Conservation (phyloP, 2,329 filamentous ascomycete species). For the Didymella arachidicola region DNA sequence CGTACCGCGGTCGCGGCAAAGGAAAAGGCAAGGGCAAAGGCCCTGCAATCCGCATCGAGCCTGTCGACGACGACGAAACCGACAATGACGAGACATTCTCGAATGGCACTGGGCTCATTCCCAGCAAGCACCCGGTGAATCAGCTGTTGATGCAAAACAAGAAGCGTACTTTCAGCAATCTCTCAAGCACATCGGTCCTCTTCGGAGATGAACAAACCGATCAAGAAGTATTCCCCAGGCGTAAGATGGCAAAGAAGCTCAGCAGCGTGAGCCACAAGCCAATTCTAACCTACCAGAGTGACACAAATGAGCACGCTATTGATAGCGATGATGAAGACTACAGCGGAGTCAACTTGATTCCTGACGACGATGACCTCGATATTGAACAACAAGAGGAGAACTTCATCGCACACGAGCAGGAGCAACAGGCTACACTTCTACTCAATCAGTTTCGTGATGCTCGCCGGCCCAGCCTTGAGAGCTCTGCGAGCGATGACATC, state of each 20-base stretch:
- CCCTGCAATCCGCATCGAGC: slow-evolving; percentile 48
- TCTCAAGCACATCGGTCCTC: slow-evolving; percentile 49
- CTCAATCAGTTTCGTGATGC: slow-evolving; percentile 45
- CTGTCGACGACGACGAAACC: slow-evolving; percentile 42
- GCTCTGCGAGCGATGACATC: slow-evolving; percentile 44
- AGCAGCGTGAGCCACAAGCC: slow-evolving; percentile 45
- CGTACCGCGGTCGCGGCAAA: slow-evolving; percentile 42
- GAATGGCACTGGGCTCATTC: slow-evolving; percentile 41
- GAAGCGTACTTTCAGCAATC: slow-evolving; percentile 52
- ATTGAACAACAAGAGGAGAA: slow-evolving; percentile 81
- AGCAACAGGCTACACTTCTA: slow-evolving; percentile 40
- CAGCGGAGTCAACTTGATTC: slow-evolving; percentile 78
- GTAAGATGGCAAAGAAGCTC: slow-evolving; percentile 48
- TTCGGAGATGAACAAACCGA: slow-evolving; percentile 47
- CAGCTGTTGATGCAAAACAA: slow-evolving; percentile 44
- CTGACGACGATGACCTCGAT: slow-evolving; percentile 76
- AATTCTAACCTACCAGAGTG: slow-evolving; percentile 47
- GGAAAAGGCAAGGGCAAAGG: slow-evolving; percentile 49
- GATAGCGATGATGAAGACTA: slow-evolving; percentile 62
- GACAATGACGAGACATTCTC: slow-evolving; percentile 41
- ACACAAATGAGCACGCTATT: slow-evolving; percentile 46
- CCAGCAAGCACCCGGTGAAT: slow-evolving; percentile 41
- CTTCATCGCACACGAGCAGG: slow-evolving; percentile 64
- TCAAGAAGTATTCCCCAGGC: slow-evolving; percentile 46
- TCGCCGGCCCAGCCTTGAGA: slow-evolving; percentile 47